Evolutionary conservation across 176 grass and related monocot species (phyloP), one percentile per base, ranked within the genome.

Genomic region (Musa troglodytarum): DNA sequence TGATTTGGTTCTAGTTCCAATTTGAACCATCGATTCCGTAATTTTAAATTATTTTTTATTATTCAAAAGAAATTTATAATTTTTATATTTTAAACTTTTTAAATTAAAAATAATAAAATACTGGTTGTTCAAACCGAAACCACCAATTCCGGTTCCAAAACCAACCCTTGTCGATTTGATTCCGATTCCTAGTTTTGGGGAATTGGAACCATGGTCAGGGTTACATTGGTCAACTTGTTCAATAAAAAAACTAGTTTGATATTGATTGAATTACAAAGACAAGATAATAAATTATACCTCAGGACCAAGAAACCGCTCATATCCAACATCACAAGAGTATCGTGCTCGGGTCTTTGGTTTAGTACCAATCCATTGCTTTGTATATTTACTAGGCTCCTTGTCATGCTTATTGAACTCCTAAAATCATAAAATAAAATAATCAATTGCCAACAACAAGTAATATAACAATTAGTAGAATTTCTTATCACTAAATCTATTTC

Each of bases 321-420:
- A 99, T 86, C 95, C 95, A 77, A 94, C 78, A 53, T 94, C 90
- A 17, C 90, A 94, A 3, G 90, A 85, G 81, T 94, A 99, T 62
- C 81, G 79, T 71, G 86, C 68, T 70, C 95, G 82, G 29, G 86
- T 99, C 84, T 89, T 99, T 53, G 88, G 88, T 86, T 99, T 99
- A 81, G 84, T 70, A 26, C 95, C 90, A 75, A 68, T 84, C 86
- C 86, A 94, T 62, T 82, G 88, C 78, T 99, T 99, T 72, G 84
- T 82, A 56, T 89, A 99, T 83, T 91, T 99, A 62, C 88, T 69
- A 59, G 90, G 90, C 34, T 99, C 90, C 58, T 79, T 94, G 71
- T 99, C 95, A 82, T 99, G 88, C 54, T 94, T 99, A 84, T 99
- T 99, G 73, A 99, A 99, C 83, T 99, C 90, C 90, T 99, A 76